A percentile compares a stretch with the other conserved stretches of the same genome.
Evolutionary conservation across 257 asterid genomes (phyloP).

Genomic region (Scutellaria barbata): DNA sequence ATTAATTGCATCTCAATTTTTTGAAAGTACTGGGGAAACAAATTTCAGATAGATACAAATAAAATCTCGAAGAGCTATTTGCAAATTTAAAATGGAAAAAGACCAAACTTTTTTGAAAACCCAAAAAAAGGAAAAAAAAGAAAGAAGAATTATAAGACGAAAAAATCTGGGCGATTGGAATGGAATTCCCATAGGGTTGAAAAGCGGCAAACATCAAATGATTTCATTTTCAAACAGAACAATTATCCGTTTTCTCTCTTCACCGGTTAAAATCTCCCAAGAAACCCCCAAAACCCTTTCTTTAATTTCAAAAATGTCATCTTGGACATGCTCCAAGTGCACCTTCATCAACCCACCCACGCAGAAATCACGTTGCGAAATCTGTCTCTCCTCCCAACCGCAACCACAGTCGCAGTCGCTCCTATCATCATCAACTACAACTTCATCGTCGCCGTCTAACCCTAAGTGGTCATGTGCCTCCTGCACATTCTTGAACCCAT

Average conservation of each 20-base stretch:
- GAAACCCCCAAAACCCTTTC: slow-evolving; percentile 37
- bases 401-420: slow-evolving; percentile 33
- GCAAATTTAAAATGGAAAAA: too few relatives aligned
- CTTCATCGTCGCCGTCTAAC: slow-evolving; percentile 41
- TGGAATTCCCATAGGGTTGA: neutral
- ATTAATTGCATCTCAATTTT: too few relatives aligned
- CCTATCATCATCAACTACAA: slow-evolving; percentile 10
- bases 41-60: too few relatives aligned
- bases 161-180: neutral
- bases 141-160: too few relatives aligned
- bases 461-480: slow-evolving; percentile 78
- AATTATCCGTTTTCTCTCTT: slow-evolving; percentile 11
- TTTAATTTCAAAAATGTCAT: slow-evolving; percentile 47
- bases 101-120: neutral
- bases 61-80: too few relatives aligned
- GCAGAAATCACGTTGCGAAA: slow-evolving; percentile 60
- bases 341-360: slow-evolving; percentile 81
- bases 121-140: neutral
- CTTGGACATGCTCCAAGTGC: slow-evolving; percentile 88
- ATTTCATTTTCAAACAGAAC: slow-evolving; percentile 23
- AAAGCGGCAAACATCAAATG: slow-evolving; percentile 41
- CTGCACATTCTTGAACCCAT: slow-evolving; percentile 80
- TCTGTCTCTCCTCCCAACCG: slow-evolving; percentile 61
- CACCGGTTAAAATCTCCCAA: slow-evolving; percentile 27
- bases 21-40: too few relatives aligned